A percentile compares a stretch with the other conserved stretches of the same genome.
These are phyloP conservation scores for Termitomyces sp. DNA, from an alignment of 768 basidiomycete species.

Conservation along the genomic window DNA sequence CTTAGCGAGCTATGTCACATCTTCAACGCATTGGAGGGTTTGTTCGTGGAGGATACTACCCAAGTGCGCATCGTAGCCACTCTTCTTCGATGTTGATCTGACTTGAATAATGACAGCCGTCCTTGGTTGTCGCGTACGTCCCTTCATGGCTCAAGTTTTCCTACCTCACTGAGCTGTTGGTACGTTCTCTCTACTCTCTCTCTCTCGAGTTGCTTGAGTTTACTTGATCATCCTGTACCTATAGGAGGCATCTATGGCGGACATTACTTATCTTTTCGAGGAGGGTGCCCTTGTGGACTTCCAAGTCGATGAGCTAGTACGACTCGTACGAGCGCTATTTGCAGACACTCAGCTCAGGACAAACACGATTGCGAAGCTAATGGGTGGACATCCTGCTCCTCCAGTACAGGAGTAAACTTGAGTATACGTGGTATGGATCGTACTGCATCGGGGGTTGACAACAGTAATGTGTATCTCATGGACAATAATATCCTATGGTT, in stretches of 20 bases:
- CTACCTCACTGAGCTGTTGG: slow-evolving; percentile 88
- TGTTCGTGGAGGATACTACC: slow-evolving; percentile 66
- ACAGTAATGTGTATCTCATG: neutral
- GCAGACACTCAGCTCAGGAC: slow-evolving; percentile 81
- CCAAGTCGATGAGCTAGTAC: slow-evolving; percentile 74
- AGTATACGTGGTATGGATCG: neutral
- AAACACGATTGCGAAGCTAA: slow-evolving; percentile 73
- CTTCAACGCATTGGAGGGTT: slow-evolving; percentile 70
- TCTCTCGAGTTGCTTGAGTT: neutral
- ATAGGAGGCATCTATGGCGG: slow-evolving; percentile 88
- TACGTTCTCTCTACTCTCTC: slow-evolving; percentile 32
- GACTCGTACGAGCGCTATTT: slow-evolving; percentile 82
- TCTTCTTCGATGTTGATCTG: neutral
- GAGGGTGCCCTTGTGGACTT: slow-evolving; percentile 90
- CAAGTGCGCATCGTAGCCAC: slow-evolving; percentile 35
- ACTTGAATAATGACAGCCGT: slow-evolving; percentile 36
- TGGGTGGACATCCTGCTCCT: slow-evolving; percentile 49
- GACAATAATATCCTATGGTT: neutral
- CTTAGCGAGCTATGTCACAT: slow-evolving; percentile 81
- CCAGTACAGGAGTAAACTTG: slow-evolving; percentile 7
- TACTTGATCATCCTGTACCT: neutral
- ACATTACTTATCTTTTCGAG: slow-evolving; percentile 89
- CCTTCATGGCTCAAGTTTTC: slow-evolving; percentile 94
- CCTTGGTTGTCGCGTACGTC: slow-evolving; percentile 80
- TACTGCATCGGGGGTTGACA: neutral